Evolutionary conservation across 129 eudicot genomes (phyloP).

Genomic region (Mikania micrantha): DNA sequence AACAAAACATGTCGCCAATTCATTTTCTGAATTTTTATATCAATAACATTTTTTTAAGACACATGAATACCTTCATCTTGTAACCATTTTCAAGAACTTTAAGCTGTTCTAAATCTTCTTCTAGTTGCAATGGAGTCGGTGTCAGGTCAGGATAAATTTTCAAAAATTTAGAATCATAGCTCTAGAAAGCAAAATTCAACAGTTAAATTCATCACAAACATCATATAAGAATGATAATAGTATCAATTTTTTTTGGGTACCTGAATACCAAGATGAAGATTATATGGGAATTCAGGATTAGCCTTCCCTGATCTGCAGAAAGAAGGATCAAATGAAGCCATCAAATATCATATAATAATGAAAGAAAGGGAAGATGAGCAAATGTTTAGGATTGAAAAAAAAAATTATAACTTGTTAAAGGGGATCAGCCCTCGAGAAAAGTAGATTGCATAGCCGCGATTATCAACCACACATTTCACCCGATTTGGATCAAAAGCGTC

Average conservation of each 20-base stretch:
- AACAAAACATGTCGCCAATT: background rate
- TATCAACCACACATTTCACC: constrained; percentile 84
- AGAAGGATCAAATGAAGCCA: background rate
- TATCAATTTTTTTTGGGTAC: constrained; percentile 20
- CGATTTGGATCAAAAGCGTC: constrained; percentile 84
- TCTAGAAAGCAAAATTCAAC: constrained; percentile 23
- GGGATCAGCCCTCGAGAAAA: constrained; percentile 86
- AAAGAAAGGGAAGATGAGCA: background rate
- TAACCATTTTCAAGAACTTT: constrained; percentile 93
- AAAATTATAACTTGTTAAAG: constrained; percentile 64
- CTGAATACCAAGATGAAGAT: constrained; percentile 92
- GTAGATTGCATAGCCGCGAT: constrained; percentile 72
- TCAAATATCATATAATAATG: background rate
- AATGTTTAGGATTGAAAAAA: background rate
- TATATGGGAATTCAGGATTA: constrained; percentile 63
- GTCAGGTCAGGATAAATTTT: constrained; percentile 59
- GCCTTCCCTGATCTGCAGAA: constrained; percentile 64
- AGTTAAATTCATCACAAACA: background rate
- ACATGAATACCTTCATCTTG: constrained; percentile 58
- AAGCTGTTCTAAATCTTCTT: constrained; percentile 88
- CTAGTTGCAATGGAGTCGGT: constrained; percentile 81
- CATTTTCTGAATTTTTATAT: background rate
- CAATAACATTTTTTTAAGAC: background rate
- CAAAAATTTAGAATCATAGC: constrained; percentile 64
- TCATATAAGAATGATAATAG: background rate